A percentile compares a stretch with the other conserved stretches of the same genome.
Conservation (phyloP, 1,284 basidiomycete species). For the Cryptococcus neoformans region DNA sequence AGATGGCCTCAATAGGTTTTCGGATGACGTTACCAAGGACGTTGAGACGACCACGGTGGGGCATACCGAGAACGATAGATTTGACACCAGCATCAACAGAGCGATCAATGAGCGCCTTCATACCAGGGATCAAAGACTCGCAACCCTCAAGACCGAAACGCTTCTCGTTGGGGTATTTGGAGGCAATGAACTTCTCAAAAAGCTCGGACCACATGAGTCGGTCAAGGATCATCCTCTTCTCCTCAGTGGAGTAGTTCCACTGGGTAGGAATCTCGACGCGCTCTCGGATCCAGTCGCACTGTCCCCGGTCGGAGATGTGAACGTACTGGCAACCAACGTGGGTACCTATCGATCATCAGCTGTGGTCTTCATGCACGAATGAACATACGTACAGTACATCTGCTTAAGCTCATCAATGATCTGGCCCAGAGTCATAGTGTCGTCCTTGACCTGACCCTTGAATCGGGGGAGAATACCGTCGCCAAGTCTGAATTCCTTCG, state of each 20-base stretch:
- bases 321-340: conserved; percentile 96
- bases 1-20: conserved; percentile 96
- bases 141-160: conserved; percentile 99
- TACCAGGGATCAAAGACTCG: conserved; percentile 95
- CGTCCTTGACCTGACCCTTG: conserved; percentile 57
- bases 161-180: conserved; percentile 99
- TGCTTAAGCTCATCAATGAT: conserved; percentile 89
- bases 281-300: conserved; percentile 99
- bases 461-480: conserved; percentile 97
- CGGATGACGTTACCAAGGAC: conserved; percentile 98
- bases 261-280: conserved; percentile 94
- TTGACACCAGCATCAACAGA: conserved; percentile 96
- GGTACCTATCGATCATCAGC: conserved; percentile 59
- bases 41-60: conserved; percentile 97
- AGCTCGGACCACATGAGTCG: conserved; percentile 99
- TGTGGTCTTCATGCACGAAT: not conserved
- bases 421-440: conserved; percentile 85
- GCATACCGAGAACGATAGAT: conserved; percentile 98
- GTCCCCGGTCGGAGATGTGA: conserved; percentile 97
- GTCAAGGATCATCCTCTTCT: conserved; percentile 99
- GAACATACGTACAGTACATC: conserved; percentile 79
- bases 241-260: conserved; percentile 97
- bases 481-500: conserved; percentile 91
- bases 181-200: conserved; percentile 97
- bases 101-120: conserved; percentile 98